phyloP scores from a whole-genome alignment of 495 filamentous ascomycete genomes.

The Tuber magnatum region DNA sequence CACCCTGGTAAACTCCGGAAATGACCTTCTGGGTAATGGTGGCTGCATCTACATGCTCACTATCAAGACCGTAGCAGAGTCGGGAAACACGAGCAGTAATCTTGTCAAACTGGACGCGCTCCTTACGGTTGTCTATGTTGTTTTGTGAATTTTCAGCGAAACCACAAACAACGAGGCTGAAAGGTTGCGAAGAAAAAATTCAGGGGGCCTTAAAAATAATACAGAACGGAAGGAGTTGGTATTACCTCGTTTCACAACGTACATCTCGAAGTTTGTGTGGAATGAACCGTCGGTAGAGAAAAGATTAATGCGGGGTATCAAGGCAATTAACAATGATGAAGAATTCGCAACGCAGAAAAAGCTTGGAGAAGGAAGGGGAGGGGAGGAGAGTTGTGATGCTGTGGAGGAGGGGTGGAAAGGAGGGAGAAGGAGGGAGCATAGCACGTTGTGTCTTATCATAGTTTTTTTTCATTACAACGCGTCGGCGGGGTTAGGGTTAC shows the following conservation, averaged over 20 bases:
- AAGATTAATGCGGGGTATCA: slow-evolving; percentile 11
- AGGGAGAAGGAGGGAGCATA: slow-evolving; percentile 13
- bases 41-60: slow-evolving; percentile 93
- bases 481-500: slow-evolving; percentile 28
- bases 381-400: slow-evolving; percentile 9
- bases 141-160: neutral
- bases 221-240: slow-evolving; percentile 1
- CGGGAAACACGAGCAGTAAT: slow-evolving; percentile 97
- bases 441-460: slow-evolving; percentile 24
- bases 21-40: slow-evolving; percentile 99
- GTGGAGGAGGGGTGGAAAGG: slow-evolving; percentile 15
- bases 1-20: slow-evolving; percentile 96
- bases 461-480: slow-evolving; percentile 30
- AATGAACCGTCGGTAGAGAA: slow-evolving; percentile 3
- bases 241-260: slow-evolving; percentile 41
- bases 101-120: slow-evolving; percentile 99
- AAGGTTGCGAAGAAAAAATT: neutral
- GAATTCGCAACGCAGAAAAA: slow-evolving; percentile 14
- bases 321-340: slow-evolving; percentile 11
- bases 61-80: slow-evolving; percentile 92
- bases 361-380: slow-evolving; percentile 10
- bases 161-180: neutral
- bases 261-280: slow-evolving; percentile 29
- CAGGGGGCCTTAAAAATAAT: neutral
- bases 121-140: slow-evolving; percentile 85